phyloP scores from a whole-genome alignment of 108 stramenopile species.

The Skeletonema costatum region DNA sequence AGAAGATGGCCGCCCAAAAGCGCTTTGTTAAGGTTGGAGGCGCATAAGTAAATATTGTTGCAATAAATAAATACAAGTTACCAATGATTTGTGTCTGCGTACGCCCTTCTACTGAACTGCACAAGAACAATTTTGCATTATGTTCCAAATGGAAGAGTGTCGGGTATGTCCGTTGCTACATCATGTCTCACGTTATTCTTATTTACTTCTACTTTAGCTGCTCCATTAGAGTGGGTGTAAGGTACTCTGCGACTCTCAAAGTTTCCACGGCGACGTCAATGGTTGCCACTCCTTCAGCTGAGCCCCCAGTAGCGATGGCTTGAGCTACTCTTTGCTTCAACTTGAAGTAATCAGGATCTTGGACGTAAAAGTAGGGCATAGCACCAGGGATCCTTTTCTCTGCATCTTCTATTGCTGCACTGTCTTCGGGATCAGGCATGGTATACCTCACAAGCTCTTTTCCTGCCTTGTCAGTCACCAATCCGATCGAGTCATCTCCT shows the following conservation, averaged over 20 bases:
- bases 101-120: not conserved
- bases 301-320: constrained; percentile 32
- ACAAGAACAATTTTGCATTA: not conserved
- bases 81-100: not conserved
- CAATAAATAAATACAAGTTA: not conserved
- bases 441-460: constrained; percentile 59
- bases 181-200: not conserved
- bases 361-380: constrained; percentile 88
- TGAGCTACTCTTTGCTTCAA: constrained; percentile 69
- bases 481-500: constrained; percentile 72
- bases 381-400: constrained; percentile 56
- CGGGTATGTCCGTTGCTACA: too few species aligned
- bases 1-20: constrained; percentile 78
- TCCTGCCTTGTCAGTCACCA: constrained; percentile 63
- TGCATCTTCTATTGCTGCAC: constrained; percentile 45
- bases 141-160: too few species aligned
- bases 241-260: constrained; percentile 78
- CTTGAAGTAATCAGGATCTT: constrained; percentile 78
- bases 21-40: constrained; percentile 88
- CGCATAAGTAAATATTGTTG: constrained; percentile 6
- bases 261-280: constrained; percentile 83
- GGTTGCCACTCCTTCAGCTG: constrained; percentile 75
- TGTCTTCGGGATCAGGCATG: constrained; percentile 72
- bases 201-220: constrained; percentile 18
- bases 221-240: constrained; percentile 47